Base-by-base conservation (phyloP, 805 yeast genomes). In the Phaffomyces antillensis region DNA sequence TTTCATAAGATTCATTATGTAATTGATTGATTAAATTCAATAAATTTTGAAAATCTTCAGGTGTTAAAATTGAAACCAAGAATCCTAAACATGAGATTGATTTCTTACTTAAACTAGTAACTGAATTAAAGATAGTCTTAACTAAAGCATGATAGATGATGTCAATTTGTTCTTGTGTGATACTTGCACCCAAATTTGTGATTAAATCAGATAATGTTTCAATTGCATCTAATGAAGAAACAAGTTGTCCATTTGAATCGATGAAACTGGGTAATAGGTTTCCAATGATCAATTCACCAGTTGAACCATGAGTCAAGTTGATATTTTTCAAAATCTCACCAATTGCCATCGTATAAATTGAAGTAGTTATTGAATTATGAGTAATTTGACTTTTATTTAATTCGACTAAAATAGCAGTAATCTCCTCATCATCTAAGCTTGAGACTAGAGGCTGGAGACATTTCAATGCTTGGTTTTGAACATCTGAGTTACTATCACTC, bases 401-500 rank as follows among this genome's bases (percentile, higher is more conserved):
- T 32, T 41, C 36, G n/a, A 44, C 40, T 33, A 60, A 43, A 4
- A 58, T 36, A 18, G n/a, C 31, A 20, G 59, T 33, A 8, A 55
- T 49, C 39, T 58, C 61, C 7, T 52, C 47, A 37, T 58, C 60
- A 28, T 52, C 55, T 20, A 59, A 39, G 20, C 53, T 52, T 1
- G 52, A 50, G 7, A 45, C 61, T 34, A 67, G 48, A 6, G 76
- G 73, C 34, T 66, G 71, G 45, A 75, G 72, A 17, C 83, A 74
- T 50, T 77, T 77, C 39, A 85, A 75, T 0, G 93, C 83, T 59
- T 82, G 86, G 52, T 76, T 79, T 57, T 85, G 86, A 1, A 86
- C 90, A 51, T 85, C 90, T 6, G 86, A 67, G 52, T 78, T 78
- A 39, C 73, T 70, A 56, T 86, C 95, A 13, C 72, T 68, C 23